These are phyloP conservation scores for Mycena capillaripes DNA, from an alignment of 768 basidiomycete species.

Conservation along the genomic window DNA sequence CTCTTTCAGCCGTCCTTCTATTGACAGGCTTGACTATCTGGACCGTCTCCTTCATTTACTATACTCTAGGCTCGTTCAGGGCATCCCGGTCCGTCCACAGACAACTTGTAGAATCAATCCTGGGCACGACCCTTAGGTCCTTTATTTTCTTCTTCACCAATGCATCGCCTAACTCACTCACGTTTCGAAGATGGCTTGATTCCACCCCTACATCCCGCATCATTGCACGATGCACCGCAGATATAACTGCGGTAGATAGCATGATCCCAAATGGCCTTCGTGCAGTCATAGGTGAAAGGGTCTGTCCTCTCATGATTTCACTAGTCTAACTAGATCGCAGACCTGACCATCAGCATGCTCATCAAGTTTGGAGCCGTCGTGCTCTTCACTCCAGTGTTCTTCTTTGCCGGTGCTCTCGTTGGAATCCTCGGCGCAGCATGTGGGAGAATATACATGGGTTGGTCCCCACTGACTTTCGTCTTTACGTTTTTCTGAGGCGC, in stretches of 20 bases:
- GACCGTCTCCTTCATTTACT: conserved; percentile 53
- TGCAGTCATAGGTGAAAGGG: conserved; percentile 37
- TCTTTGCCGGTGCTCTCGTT: conserved; percentile 60
- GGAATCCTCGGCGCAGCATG: conserved; percentile 58
- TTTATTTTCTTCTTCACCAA: too few relatives aligned
- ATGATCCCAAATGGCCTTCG: conserved; percentile 46
- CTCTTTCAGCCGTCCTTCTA: conserved; percentile 46
- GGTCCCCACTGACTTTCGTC: background rate
- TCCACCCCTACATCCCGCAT: conserved; percentile 66
- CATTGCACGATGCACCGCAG: conserved; percentile 76
- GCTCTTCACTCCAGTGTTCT: conserved; percentile 58
- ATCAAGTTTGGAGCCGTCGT: conserved; percentile 61
- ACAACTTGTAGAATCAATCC: conserved; percentile 63
- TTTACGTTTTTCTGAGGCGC: background rate
- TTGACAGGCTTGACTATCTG: conserved; percentile 39
- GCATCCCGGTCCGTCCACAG: conserved; percentile 70
- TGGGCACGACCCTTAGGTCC: conserved; percentile 62
- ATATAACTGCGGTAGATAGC: conserved; percentile 72
- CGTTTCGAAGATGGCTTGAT: conserved; percentile 61
- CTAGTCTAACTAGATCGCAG: conserved; percentile 44
- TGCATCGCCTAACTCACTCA: background rate
- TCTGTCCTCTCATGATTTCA: conserved; percentile 31
- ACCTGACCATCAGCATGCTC: conserved; percentile 50
- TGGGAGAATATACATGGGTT: conserved; percentile 58
- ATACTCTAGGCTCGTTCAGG: conserved; percentile 62